Percentiles rank a stretch among this genome's conserved stretches.
Conservation (phyloP, 345 rosid species). For the Eucalyptus virginea region DNA sequence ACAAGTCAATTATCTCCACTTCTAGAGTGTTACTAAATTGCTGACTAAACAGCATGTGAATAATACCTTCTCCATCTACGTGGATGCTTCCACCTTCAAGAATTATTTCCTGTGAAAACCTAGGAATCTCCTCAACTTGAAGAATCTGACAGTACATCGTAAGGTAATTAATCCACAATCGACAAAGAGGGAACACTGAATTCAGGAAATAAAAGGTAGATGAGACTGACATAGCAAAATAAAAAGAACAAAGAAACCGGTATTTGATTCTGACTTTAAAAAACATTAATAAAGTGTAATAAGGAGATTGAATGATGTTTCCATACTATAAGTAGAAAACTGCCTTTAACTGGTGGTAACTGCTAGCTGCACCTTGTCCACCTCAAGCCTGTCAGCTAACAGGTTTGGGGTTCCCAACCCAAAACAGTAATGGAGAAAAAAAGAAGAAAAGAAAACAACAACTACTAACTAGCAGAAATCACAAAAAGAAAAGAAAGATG, state of each 20-base stretch:
- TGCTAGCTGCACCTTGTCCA: neutral
- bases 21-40: neutral
- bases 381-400: neutral
- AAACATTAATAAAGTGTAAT: neutral
- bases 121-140: slow-evolving; percentile 54
- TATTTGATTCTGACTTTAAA: neutral
- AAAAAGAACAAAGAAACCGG: neutral
- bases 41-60: neutral
- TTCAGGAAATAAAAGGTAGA: neutral
- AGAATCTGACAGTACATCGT: slow-evolving; percentile 43
- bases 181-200: neutral
- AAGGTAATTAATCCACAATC: neutral
- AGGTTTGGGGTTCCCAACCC: neutral
- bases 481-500: neutral
- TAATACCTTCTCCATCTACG: slow-evolving; percentile 92
- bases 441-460: neutral
- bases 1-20: neutral
- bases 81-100: slow-evolving; percentile 99
- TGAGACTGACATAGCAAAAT: neutral
- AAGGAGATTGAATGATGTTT: neutral
- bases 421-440: neutral
- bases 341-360: neutral
- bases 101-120: slow-evolving; percentile 55
- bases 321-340: neutral
- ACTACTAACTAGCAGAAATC: neutral